These are phyloP conservation scores for Prillingera fragicola DNA, from an alignment of 1,284 basidiomycete genomes.

Conservation along the genomic window DNA sequence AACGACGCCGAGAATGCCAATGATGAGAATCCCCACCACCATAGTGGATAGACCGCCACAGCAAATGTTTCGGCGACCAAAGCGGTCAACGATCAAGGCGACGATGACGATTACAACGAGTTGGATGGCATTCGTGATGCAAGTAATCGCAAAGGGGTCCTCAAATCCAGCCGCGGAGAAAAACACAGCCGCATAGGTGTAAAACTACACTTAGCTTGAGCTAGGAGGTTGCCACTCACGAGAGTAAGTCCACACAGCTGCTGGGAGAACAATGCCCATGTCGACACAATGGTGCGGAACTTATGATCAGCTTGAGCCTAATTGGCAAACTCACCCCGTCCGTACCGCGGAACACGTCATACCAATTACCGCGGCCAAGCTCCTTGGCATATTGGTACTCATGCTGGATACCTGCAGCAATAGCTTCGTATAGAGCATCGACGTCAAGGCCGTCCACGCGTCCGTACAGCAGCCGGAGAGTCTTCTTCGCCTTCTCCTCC, in stretches of 20 bases:
- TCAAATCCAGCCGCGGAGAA: conserved; percentile 24
- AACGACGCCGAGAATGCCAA: conserved; percentile 27
- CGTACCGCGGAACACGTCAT: conserved; percentile 24
- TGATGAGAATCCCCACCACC: conserved; percentile 23
- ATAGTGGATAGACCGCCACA: conserved; percentile 11
- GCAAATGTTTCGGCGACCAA: conserved; percentile 32
- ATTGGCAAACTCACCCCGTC: conserved; percentile 26
- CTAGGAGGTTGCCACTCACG: conserved; percentile 2
- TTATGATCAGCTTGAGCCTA: conserved; percentile 6
- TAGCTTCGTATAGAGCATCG: conserved; percentile 27
- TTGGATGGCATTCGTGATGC: conserved; percentile 22
- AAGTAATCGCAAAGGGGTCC: conserved; percentile 29
- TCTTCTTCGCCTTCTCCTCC: conserved; percentile 21
- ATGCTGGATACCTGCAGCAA: conserved; percentile 20
- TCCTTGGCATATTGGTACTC: conserved; percentile 15
- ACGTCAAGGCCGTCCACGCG: conserved; percentile 31
- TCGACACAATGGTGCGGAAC: conserved; percentile 33
- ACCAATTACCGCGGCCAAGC: conserved; percentile 13
- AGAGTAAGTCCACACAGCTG: conserved; percentile 29
- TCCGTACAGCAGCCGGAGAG: conserved; percentile 25
- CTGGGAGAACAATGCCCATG: conserved; percentile 26
- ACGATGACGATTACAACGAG: conserved; percentile 23
- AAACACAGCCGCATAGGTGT: conserved; percentile 26
- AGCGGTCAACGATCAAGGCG: conserved; percentile 25
- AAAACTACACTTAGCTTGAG: conserved; percentile 9